Evolutionary conservation across 2,329 filamentous ascomycete genomes (phyloP), one percentile per base, ranked within the genome.

Genomic region (Hymenoscyphus fraxineus): DNA sequence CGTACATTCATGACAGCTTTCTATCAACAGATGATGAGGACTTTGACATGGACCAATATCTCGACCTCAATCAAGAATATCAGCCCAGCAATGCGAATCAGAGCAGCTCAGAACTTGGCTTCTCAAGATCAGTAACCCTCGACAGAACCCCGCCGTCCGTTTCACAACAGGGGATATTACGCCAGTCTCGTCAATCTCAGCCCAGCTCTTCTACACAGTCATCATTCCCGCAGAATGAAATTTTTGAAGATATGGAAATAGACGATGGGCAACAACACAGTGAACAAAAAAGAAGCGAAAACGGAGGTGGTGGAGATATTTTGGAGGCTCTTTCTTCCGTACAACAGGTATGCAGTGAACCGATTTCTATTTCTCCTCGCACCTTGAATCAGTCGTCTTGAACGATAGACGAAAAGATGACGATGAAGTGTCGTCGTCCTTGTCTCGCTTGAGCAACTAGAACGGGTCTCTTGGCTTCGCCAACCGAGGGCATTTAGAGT

Each of bases 371-470:
- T 51, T 51, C n/a, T 51, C 16, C 41, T 47, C 41, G 6, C 6
- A 19, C 41, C 16, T 13, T n/a, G 7, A n/a, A 19, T n/a, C 16
- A 44, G 22, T 27, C 22, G 22, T 7, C 41, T 15, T n/a, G 7
- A n/a, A 44, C 41, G 41, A 47, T 16, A 6, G 19, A 47, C 41
- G 41, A 47, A 47, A n/a, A 19, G 44, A 22, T 22, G 27, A 27
- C 27, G 44, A 22, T 51, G 44, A 51, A 51, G 44, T 51, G n/a
- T 51, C 44, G n/a, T 51, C 44, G n/a, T 51, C 44, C n/a, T 51
- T n/a, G n/a, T 51, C 22, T 51, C 44, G 44, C 44, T 22, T 51
- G 44, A 22, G 44, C 7, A 6, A 19, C 44, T 51, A 10, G n/a
- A 22, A n/a, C 44, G 44, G 44, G 44, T 51, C 44, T 51, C 44